These are phyloP conservation scores for Sicyos edulis DNA, from an alignment of 306 rosid genomes.

Conservation along the genomic window DNA sequence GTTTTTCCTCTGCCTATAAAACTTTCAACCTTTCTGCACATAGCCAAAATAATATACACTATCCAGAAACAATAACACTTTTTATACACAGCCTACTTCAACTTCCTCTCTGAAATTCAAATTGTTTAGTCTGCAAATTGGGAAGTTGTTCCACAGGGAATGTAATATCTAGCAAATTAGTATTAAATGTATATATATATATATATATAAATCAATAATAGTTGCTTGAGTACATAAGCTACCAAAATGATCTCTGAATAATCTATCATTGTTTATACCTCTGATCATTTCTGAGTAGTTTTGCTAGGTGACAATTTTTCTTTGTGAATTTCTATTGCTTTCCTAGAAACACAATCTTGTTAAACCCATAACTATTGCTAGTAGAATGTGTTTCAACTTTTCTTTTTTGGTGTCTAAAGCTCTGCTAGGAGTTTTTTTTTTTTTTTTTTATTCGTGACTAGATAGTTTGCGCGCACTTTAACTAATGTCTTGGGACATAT, in stretches of 20 bases:
- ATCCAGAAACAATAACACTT: neutral
- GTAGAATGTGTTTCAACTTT: neutral
- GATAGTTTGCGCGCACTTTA: too few species aligned
- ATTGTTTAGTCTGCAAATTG: neutral
- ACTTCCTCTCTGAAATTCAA: slow-evolving; percentile 1
- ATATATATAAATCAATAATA: too few species aligned
- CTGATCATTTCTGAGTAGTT: neutral
- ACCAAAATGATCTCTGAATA: neutral
- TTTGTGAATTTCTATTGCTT: neutral
- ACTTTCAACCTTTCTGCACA: slow-evolving; percentile 14
- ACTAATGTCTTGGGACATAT: too few species aligned
- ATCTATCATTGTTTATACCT: neutral
- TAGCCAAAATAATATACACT: neutral
- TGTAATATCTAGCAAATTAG: slow-evolving; percentile 5
- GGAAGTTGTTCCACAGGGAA: neutral
- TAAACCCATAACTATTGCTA: neutral
- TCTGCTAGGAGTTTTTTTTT: too few species aligned
- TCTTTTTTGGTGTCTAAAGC: neutral
- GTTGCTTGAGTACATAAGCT: neutral
- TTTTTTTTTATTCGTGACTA: too few species aligned
- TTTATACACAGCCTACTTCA: neutral
- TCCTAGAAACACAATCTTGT: neutral
- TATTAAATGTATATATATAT: slow-evolving; percentile 5
- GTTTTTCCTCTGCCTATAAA: neutral
- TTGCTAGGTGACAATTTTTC: neutral